Percentiles rank a stretch among this genome's conserved stretches.
These are phyloP conservation scores for Metschnikowia cerradonensis DNA, from an alignment of 805 yeast genomes.

Conservation along the genomic window DNA sequence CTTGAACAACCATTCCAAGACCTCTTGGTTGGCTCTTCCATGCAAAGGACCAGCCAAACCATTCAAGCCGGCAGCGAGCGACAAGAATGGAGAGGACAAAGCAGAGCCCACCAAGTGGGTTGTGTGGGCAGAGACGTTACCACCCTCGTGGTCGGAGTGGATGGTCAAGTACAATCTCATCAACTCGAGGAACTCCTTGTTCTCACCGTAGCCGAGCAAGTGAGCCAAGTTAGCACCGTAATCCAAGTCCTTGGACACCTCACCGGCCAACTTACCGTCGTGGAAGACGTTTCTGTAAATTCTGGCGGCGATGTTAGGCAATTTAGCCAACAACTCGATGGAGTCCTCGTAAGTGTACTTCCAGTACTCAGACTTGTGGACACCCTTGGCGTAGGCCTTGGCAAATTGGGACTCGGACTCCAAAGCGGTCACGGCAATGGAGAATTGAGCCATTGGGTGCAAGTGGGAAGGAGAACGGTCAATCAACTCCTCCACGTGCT, in stretches of 20 bases:
- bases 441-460: conserved; percentile 83
- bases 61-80: conserved; percentile 73
- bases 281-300: conserved; percentile 62
- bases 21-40: conserved; percentile 85
- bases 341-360: conserved; percentile 70
- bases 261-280: conserved; percentile 53
- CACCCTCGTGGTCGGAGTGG: conserved; percentile 83
- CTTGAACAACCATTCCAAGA: conserved; percentile 65
- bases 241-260: conserved; percentile 52
- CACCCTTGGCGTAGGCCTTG: conserved; percentile 65
- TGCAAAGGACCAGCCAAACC: conserved; percentile 87
- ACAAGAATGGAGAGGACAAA: conserved; percentile 68
- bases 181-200: conserved; percentile 61
- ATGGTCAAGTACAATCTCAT: conserved; percentile 69
- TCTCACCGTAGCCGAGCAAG: conserved; percentile 56
- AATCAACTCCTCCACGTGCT: conserved; percentile 54
- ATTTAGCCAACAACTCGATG: conserved; percentile 63
- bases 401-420: conserved; percentile 71
- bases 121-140: conserved; percentile 78
- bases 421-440: conserved; percentile 70
- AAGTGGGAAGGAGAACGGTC: conserved; percentile 62
- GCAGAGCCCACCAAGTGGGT: conserved; percentile 83
- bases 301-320: conserved; percentile 72
- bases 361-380: conserved; percentile 70
- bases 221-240: conserved; percentile 71